Conservation (phyloP, 306 rosid species). For the Vicia sativa region DNA sequence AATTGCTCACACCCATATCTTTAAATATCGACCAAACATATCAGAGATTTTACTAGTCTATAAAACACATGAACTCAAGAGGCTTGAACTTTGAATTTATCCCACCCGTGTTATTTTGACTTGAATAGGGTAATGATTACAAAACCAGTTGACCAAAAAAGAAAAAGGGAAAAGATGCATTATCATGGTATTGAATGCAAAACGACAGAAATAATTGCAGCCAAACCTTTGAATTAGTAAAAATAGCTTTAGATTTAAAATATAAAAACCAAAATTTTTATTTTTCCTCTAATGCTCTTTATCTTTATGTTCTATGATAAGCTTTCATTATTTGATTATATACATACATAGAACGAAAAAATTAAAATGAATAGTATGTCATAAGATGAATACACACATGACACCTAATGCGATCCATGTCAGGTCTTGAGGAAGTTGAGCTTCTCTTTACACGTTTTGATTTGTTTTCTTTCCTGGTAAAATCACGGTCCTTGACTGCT, state of each 20-base stretch:
- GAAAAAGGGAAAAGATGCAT: constrained; percentile 2
- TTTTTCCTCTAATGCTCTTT: constrained; percentile 24
- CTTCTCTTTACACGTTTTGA: constrained; percentile 54
- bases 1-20: constrained; percentile 13
- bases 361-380: constrained; percentile 13
- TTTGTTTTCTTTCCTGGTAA: constrained; percentile 48
- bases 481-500: constrained; percentile 41
- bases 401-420: constrained; percentile 49
- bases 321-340: constrained; percentile 25
- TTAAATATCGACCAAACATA: constrained; percentile 18
- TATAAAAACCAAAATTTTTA: constrained; percentile 24
- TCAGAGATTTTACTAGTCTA: constrained; percentile 17
- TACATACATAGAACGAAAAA: constrained; percentile 30
- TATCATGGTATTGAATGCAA: constrained; percentile 26
- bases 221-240: constrained; percentile 8
- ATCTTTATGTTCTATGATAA: constrained; percentile 20
- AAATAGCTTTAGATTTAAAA: background rate
- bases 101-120: constrained; percentile 16
- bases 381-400: constrained; percentile 55
- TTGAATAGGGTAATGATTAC: background rate
- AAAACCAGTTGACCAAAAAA: background rate
- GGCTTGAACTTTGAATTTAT: constrained; percentile 14
- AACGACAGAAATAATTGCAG: background rate
- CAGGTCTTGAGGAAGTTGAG: constrained; percentile 50
- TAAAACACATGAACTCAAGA: constrained; percentile 18